A percentile compares a stretch with the other conserved stretches of the same genome.
Conservation (phyloP, 2,329 filamentous ascomycete species). For the Sporothrix schenckii region DNA sequence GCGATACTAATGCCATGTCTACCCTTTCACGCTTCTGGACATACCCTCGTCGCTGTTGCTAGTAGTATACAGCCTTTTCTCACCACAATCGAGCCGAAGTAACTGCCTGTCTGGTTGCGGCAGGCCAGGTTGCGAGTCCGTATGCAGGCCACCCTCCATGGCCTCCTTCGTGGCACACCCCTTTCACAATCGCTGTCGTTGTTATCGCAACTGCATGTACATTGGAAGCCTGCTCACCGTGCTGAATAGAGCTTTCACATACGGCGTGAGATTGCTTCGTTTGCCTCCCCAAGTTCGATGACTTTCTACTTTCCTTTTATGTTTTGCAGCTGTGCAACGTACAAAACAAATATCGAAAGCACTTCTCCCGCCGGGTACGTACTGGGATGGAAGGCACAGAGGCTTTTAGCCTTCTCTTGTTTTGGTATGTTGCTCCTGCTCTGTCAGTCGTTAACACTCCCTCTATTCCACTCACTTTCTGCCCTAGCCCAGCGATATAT, state of each 20-base stretch:
- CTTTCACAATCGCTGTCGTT: too few relatives aligned
- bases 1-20: not conserved
- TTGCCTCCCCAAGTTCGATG: not conserved
- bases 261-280: not conserved
- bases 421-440: not conserved
- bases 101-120: constrained; percentile 7
- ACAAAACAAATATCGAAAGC: not conserved
- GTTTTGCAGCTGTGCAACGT: too few relatives aligned
- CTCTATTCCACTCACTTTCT: not conserved
- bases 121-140: not conserved
- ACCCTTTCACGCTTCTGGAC: not conserved
- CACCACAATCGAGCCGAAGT: not conserved
- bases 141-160: not conserved
- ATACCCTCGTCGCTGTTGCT: not conserved
- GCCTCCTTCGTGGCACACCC: not conserved
- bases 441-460: not conserved
- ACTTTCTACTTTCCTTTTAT: not conserved
- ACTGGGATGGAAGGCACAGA: not conserved
- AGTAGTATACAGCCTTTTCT: constrained; percentile 13
- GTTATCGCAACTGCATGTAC: too few relatives aligned
- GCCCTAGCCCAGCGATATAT: not conserved
- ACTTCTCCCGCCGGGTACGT: not conserved
- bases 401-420: constrained; percentile 3
- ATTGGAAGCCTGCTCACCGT: too few relatives aligned
- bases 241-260: not conserved